These are phyloP conservation scores for Pulveroboletus sp. DNA, from an alignment of 768 basidiomycete species.

Conservation along the genomic window DNA sequence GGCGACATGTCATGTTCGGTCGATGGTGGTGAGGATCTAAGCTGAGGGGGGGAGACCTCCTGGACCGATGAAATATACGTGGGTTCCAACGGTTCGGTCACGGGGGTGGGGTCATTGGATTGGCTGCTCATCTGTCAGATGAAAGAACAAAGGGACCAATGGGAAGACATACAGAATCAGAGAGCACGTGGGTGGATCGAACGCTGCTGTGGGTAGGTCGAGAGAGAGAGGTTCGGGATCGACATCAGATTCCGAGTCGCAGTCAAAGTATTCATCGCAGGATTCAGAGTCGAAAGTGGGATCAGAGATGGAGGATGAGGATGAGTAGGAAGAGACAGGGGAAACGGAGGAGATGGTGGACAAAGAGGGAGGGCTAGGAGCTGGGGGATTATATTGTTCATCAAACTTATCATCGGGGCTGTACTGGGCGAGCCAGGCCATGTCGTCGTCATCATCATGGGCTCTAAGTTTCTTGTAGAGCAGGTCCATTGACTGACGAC, in stretches of 20 bases:
- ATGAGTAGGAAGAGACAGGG: slow-evolving; percentile 23
- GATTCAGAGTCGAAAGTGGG: slow-evolving; percentile 21
- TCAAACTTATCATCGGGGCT: slow-evolving; percentile 33
- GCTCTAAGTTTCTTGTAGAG: slow-evolving; percentile 34
- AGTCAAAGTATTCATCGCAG: slow-evolving; percentile 21
- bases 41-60: slow-evolving; percentile 5
- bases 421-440: slow-evolving; percentile 35
- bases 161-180: slow-evolving; percentile 23
- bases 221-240: slow-evolving; percentile 23
- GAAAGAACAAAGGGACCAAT: not conserved
- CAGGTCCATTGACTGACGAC: slow-evolving; percentile 36
- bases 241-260: slow-evolving; percentile 32
- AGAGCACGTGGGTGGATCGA: slow-evolving; percentile 9
- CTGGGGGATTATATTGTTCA: slow-evolving; percentile 21
- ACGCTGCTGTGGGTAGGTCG: slow-evolving; percentile 11
- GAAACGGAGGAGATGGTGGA: slow-evolving; percentile 30
- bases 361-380: slow-evolving; percentile 18
- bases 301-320: slow-evolving; percentile 18
- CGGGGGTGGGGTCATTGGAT: slow-evolving; percentile 2
- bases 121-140: slow-evolving; percentile 22
- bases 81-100: slow-evolving; percentile 5
- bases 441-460: slow-evolving; percentile 34
- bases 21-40: not conserved
- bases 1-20: not conserved
- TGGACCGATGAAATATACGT: slow-evolving; percentile 12